phyloP scores from a whole-genome alignment of 1,284 basidiomycete species.

The Dichomitus squalens region DNA sequence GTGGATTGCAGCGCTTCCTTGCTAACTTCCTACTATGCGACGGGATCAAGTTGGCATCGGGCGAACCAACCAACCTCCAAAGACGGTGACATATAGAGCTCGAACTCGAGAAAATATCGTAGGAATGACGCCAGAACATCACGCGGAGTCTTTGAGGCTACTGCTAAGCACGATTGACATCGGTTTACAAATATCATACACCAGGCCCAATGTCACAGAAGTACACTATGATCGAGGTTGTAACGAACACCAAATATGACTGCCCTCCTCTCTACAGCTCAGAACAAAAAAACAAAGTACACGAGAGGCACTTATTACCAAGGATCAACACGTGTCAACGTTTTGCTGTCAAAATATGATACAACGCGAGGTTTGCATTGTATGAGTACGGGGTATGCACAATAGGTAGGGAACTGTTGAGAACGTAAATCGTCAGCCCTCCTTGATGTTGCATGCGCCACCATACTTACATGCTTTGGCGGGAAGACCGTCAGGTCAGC shows the following conservation, averaged over 20 bases:
- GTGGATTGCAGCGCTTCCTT: no score
- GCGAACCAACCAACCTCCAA: not conserved
- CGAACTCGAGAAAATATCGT: no score
- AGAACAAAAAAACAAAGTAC: not conserved
- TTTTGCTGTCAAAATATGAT: constrained; percentile 4
- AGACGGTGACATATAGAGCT: not conserved
- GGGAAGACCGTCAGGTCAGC: constrained; percentile 6
- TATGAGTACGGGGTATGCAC: constrained; percentile 8
- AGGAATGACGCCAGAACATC: no score
- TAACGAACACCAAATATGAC: no score
- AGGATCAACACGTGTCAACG: not conserved
- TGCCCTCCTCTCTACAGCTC: not conserved
- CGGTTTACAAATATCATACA: no score
- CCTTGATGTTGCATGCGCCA: no score
- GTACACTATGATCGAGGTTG: not conserved
- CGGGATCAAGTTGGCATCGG: no score
- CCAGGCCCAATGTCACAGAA: no score
- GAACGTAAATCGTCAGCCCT: not conserved
- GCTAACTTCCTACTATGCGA: no score
- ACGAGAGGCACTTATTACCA: not conserved
- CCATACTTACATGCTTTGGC: constrained; percentile 1
- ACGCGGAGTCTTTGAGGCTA: no score
- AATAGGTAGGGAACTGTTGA: not conserved
- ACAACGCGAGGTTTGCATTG: constrained; percentile 3
- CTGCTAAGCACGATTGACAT: no score